Base-by-base conservation (phyloP, 371 early-diverging fungal species). In the Mucor racemosus region DNA sequence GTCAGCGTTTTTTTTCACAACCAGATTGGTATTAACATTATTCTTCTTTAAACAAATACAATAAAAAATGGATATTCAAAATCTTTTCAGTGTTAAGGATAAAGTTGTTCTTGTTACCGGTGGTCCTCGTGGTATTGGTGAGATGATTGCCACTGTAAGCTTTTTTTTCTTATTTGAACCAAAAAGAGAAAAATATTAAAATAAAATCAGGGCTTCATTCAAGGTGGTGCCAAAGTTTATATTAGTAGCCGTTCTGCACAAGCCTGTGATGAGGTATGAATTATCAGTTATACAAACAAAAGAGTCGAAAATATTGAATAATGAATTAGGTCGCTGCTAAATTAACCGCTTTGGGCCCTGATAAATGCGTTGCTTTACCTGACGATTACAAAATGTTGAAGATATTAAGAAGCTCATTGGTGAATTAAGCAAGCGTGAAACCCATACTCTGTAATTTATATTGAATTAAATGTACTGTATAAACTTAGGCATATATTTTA, bases 61-160 rank as follows among this genome's bases (percentile, higher is more conserved):
- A n/a, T n/a, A 15, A 42, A 64, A 19, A 58, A 85, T 91, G 88
- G 84, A 88, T 59, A 75, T 84, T 57, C 59, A 78, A 67, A 66
- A 73, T 7, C 85, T 97, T 21, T 95, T 95, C 70, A 79, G 79
- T 31, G 94, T 96, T 58, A 86, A 90, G 67, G 92, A 86, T 71
- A 96, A 95, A 78, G 91, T 96, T 5, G 96, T 94, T 13, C 85
- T 97, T 35, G 91, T 97, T 19, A 97, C 96, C 17, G 97, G 97
- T 60, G 97, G 97, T 34, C 89, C 91, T 53, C 83, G 91, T 54
- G 93, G 92, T 40, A 85, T 90, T 61, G 93, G 92, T 31, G 81
- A 86, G 69, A 90, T 91, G 90, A 87, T 92, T 62, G 87, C 89
- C 26, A 81, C 84, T 13, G 81, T 81, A 72, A 65, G 65, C 64